phyloP scores from a whole-genome alignment of 179 eudicot species.

The Beta lomatogona region DNA sequence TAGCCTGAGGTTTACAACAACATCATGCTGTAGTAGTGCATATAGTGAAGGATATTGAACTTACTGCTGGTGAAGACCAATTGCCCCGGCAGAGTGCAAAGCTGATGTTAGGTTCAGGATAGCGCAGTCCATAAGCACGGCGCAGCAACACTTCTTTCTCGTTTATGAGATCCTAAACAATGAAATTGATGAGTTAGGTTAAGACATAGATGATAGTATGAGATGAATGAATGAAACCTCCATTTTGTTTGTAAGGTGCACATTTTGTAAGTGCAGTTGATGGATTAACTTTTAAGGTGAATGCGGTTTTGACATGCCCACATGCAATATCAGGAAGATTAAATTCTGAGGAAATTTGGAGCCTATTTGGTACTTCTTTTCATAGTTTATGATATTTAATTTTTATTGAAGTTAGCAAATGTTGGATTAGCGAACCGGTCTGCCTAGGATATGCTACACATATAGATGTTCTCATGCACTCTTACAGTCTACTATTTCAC shows the following conservation, averaged over 20 bases:
- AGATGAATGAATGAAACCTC: not conserved
- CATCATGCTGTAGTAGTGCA: not conserved
- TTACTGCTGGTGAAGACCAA: constrained; percentile 90
- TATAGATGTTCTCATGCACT: not conserved
- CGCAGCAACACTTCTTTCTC: constrained; percentile 72
- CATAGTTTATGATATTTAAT: not conserved
- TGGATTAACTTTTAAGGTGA: not conserved
- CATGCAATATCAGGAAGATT: constrained; percentile 3
- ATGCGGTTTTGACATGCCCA: not conserved
- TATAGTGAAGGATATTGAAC: constrained; percentile 26
- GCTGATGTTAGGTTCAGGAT: constrained; percentile 90
- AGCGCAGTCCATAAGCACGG: constrained; percentile 75
- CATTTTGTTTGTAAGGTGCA: not conserved
- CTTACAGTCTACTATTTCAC: not conserved
- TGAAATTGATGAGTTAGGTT: constrained; percentile 16
- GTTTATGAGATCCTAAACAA: constrained; percentile 51
- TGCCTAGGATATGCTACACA: not conserved
- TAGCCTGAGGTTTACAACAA: constrained; percentile 6
- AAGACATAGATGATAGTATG: not conserved
- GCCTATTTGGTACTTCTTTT: not conserved
- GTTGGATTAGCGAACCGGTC: not conserved
- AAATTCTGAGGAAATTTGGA: not conserved
- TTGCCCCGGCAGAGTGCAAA: constrained; percentile 91
- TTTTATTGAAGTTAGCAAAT: not conserved
- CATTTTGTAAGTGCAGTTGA: not conserved